These are phyloP conservation scores for Tetradesmus obliquus DNA, from an alignment of 139 green algal species.

Conservation along the genomic window DNA sequence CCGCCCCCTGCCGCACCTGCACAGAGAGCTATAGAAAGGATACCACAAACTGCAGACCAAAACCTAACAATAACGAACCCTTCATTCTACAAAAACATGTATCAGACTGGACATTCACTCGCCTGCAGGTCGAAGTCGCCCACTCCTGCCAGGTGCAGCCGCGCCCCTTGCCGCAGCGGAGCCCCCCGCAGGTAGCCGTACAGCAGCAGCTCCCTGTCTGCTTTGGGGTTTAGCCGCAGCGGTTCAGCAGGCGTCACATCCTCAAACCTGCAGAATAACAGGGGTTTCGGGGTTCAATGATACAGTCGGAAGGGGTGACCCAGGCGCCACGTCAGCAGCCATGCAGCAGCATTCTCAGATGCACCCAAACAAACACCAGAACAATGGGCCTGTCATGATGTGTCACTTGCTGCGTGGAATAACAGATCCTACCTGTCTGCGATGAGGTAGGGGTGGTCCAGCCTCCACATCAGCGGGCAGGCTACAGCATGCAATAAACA, in stretches of 20 bases:
- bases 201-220: slow-evolving; percentile 89
- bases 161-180: slow-evolving; percentile 77
- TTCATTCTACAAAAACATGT: background rate
- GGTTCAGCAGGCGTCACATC: slow-evolving; percentile 89
- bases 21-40: background rate
- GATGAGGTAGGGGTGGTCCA: slow-evolving; percentile 91
- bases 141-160: slow-evolving; percentile 90
- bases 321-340: slow-evolving; percentile 93
- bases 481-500: background rate
- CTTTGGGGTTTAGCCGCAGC: slow-evolving; percentile 79
- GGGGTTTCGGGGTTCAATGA: background rate
- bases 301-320: slow-evolving; percentile 83
- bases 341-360: background rate
- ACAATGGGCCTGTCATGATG: background rate
- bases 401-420: background rate
- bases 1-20: slow-evolving; percentile 77
- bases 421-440: slow-evolving; percentile 69
- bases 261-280: slow-evolving; percentile 62
- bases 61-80: background rate
- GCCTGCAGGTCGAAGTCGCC: slow-evolving; percentile 86
- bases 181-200: slow-evolving; percentile 95
- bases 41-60: too few relatives aligned
- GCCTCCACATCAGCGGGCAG: slow-evolving; percentile 91
- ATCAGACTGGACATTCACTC: background rate
- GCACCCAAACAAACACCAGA: background rate